Conservation (phyloP, 352 stramenopile species). For the Globisporangium carolinianum region DNA sequence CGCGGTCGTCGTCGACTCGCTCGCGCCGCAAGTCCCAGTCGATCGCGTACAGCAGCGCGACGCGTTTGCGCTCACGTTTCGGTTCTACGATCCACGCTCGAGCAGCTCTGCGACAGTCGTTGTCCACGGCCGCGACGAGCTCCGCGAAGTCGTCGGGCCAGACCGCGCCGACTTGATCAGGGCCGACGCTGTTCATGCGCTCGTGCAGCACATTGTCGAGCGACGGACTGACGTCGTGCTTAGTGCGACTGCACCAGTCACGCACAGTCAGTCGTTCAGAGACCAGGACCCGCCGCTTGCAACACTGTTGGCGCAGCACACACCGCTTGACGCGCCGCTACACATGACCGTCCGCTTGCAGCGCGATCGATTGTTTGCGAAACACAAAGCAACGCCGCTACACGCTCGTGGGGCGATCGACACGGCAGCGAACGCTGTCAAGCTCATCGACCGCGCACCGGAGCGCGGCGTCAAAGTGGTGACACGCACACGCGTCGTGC, state of each 20-base stretch:
- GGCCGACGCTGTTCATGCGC: slow-evolving; percentile 24
- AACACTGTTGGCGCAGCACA: not conserved
- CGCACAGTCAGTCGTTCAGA: slow-evolving; percentile 11
- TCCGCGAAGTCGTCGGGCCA: slow-evolving; percentile 60
- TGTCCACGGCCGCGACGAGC: slow-evolving; percentile 31
- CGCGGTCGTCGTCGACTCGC: slow-evolving; percentile 23
- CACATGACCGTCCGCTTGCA: slow-evolving; percentile 36
- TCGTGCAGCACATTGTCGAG: slow-evolving; percentile 55
- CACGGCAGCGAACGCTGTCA: slow-evolving; percentile 26
- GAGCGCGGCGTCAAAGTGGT: slow-evolving; percentile 58
- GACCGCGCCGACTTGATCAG: slow-evolving; percentile 38
- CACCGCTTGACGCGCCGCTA: not conserved
- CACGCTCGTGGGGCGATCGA: slow-evolving; percentile 26
- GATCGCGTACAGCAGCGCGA: slow-evolving; percentile 44
- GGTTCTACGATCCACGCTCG: slow-evolving; percentile 49
- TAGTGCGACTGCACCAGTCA: not conserved
- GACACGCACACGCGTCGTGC: slow-evolving; percentile 32
- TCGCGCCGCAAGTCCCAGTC: slow-evolving; percentile 25
- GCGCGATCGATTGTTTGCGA: slow-evolving; percentile 51
- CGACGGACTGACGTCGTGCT: slow-evolving; percentile 27
- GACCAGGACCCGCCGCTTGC: not conserved
- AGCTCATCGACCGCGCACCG: slow-evolving; percentile 47
- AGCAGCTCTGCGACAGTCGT: slow-evolving; percentile 19
- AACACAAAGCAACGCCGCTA: slow-evolving; percentile 60
- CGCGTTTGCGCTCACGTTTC: slow-evolving; percentile 46